Conservation (phyloP, 1,284 basidiomycete genomes). For the Bjerkandera adusta region DNA sequence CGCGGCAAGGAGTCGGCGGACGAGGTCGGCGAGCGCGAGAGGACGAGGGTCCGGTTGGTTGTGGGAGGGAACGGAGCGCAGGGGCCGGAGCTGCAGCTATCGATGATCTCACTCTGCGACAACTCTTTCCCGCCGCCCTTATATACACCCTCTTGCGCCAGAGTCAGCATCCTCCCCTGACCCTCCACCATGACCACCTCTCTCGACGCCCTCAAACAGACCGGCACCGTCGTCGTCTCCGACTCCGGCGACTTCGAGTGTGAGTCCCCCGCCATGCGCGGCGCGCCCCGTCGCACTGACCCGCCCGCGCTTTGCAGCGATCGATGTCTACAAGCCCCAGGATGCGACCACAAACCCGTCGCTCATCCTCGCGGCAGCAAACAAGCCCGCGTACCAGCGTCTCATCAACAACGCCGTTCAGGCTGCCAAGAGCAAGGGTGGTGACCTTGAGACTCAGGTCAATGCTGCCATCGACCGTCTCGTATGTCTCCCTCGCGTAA, state of each 20-base stretch:
- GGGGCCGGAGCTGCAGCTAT: constrained; percentile 7
- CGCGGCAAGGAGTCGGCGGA: too few relatives aligned
- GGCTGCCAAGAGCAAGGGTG: constrained; percentile 82
- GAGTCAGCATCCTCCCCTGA: constrained; percentile 12
- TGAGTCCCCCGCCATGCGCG: constrained; percentile 36
- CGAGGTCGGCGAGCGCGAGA: too few relatives aligned
- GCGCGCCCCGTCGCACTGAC: constrained; percentile 10
- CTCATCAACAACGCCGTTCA: constrained; percentile 84
- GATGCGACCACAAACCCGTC: constrained; percentile 97
- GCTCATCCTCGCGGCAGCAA: constrained; percentile 89
- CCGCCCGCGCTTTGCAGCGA: constrained; percentile 46
- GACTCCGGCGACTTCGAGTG: constrained; percentile 89
- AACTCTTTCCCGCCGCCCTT: constrained; percentile 14
- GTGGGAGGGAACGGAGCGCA: constrained; percentile 1
- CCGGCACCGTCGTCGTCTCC: constrained; percentile 93
- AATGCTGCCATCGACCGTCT: constrained; percentile 86
- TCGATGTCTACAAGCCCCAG: constrained; percentile 90
- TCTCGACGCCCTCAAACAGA: constrained; percentile 85
- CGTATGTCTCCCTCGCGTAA: constrained; percentile 42
- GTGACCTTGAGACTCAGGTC: constrained; percentile 67
- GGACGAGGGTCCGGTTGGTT: too few relatives aligned
- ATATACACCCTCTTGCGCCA: constrained; percentile 15
- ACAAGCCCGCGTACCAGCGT: constrained; percentile 83
- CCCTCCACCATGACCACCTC: constrained; percentile 74
- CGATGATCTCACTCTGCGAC: constrained; percentile 10